phyloP scores from a whole-genome alignment of 768 basidiomycete species.

The Mycena olivaceomarginata region DNA sequence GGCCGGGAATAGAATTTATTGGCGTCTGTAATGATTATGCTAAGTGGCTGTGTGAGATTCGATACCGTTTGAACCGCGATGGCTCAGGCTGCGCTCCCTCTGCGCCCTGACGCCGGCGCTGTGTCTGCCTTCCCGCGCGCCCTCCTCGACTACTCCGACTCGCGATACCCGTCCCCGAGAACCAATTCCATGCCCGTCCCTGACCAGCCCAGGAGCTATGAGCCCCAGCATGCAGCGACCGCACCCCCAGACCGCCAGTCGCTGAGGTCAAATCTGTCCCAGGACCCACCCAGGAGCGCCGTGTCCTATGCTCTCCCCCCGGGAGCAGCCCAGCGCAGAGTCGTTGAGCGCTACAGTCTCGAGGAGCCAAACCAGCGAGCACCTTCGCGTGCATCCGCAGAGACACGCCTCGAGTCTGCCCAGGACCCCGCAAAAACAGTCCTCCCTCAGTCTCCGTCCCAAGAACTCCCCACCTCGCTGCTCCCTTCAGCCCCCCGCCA shows the following conservation, averaged over 20 bases:
- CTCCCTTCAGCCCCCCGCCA: slow-evolving; percentile 68
- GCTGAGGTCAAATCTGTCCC: slow-evolving; percentile 52
- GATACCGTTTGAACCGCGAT: neutral
- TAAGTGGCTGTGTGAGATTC: neutral
- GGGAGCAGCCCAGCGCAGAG: slow-evolving; percentile 62
- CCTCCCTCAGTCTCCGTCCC: slow-evolving; percentile 49
- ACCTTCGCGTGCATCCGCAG: slow-evolving; percentile 59
- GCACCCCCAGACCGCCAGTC: slow-evolving; percentile 56
- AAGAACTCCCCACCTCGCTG: slow-evolving; percentile 53
- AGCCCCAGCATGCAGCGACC: slow-evolving; percentile 33
- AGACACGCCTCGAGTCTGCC: slow-evolving; percentile 53
- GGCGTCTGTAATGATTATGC: neutral
- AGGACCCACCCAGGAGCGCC: slow-evolving; percentile 60
- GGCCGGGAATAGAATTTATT: slow-evolving; percentile 11
- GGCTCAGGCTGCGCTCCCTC: slow-evolving; percentile 24
- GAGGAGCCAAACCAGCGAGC: slow-evolving; percentile 65
- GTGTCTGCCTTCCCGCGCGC: slow-evolving; percentile 36
- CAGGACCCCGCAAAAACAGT: slow-evolving; percentile 46
- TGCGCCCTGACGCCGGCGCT: slow-evolving; percentile 20
- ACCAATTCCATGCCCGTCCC: slow-evolving; percentile 24
- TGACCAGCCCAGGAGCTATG: slow-evolving; percentile 31
- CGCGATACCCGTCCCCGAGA: slow-evolving; percentile 39
- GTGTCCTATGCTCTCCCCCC: slow-evolving; percentile 68
- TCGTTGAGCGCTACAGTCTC: slow-evolving; percentile 71
- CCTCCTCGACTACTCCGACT: slow-evolving; percentile 40